Conservation (phyloP, 129 eudicot species). For the Tagetes erecta region DNA sequence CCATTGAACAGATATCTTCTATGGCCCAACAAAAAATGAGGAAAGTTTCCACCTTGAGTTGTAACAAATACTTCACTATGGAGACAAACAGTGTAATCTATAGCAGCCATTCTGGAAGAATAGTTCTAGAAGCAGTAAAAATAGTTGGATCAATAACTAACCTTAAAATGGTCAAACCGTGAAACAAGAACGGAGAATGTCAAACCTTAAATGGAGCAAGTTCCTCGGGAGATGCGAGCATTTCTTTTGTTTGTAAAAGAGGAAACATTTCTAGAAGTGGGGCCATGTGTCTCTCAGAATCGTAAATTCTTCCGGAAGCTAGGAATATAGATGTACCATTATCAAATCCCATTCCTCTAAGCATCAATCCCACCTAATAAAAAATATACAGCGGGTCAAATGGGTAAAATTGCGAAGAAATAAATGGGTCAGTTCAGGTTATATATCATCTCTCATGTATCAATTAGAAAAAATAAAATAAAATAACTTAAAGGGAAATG, state of each 20-base stretch:
- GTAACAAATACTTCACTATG: slow-evolving; percentile 98
- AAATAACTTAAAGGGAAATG: background rate
- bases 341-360: slow-evolving; percentile 97
- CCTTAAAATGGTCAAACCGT: background rate
- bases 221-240: slow-evolving; percentile 78
- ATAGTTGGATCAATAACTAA: slow-evolving; percentile 17
- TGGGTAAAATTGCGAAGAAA: background rate
- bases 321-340: slow-evolving; percentile 74
- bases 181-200: background rate
- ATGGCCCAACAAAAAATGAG: slow-evolving; percentile 93
- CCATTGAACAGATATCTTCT: slow-evolving; percentile 89
- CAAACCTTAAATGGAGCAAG: slow-evolving; percentile 79
- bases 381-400: background rate
- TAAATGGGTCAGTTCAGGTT: background rate
- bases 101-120: slow-evolving; percentile 98
- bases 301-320: slow-evolving; percentile 92
- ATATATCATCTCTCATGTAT: background rate
- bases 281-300: slow-evolving; percentile 90
- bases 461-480: background rate
- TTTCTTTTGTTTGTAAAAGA: slow-evolving; percentile 85
- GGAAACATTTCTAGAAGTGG: slow-evolving; percentile 96
- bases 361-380: slow-evolving; percentile 90
- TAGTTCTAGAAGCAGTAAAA: slow-evolving; percentile 63
- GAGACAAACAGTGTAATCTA: slow-evolving; percentile 97
- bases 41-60: slow-evolving; percentile 98